Evolutionary conservation across 192 early-diverging fungal species (phyloP).

Genomic region (Backusella morwellensis): DNA sequence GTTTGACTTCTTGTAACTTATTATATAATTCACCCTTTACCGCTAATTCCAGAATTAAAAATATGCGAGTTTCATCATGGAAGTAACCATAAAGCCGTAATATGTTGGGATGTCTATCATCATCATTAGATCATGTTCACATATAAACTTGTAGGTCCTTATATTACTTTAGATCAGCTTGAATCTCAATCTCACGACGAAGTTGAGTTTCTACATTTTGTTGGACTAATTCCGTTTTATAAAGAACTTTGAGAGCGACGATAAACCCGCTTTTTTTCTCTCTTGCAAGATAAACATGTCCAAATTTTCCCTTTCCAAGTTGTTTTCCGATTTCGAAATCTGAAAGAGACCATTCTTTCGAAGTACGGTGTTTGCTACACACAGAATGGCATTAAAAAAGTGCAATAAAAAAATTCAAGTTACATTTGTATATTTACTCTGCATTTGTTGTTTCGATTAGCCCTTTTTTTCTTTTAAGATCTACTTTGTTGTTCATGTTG

Average conservation of each 20-base stretch:
- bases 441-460: background rate
- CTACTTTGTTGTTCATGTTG: background rate
- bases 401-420: background rate
- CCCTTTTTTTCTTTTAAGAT: background rate
- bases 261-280: conserved; percentile 86
- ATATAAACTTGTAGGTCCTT: background rate
- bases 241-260: conserved; percentile 90
- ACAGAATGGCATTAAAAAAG: background rate
- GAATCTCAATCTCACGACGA: conserved; percentile 94
- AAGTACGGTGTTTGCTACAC: background rate
- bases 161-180: conserved; percentile 76
- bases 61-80: conserved; percentile 90
- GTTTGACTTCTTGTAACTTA: conserved; percentile 62
- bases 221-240: conserved; percentile 78
- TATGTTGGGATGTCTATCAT: conserved; percentile 81
- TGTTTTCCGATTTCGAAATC: conserved; percentile 92
- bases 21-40: conserved; percentile 92
- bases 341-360: conserved; percentile 52
- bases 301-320: conserved; percentile 96
- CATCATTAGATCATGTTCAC: background rate
- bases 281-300: conserved; percentile 88
- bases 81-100: conserved; percentile 95
- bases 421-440: background rate
- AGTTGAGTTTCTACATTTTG: conserved; percentile 85
- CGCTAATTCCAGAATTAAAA: conserved; percentile 95